Evolutionary conservation across 371 early-diverging fungal species (phyloP).

Genomic region (Coemansia sp.): DNA sequence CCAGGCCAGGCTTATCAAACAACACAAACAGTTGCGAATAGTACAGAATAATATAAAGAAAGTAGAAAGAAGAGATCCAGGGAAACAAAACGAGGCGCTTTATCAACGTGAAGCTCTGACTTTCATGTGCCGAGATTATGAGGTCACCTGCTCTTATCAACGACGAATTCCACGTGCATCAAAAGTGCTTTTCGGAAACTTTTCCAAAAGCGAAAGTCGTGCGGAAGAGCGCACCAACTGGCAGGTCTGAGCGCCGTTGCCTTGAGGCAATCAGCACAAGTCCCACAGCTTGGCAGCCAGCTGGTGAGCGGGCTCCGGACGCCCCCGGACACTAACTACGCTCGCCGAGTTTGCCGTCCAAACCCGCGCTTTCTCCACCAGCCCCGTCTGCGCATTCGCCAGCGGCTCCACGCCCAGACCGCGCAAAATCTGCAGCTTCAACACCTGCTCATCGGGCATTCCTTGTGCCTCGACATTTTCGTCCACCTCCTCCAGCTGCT

Average conservation of each 20-base stretch:
- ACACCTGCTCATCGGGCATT: conserved; percentile 22
- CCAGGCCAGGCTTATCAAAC: neutral
- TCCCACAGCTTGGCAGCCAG: conserved; percentile 46
- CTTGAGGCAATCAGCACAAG: conserved; percentile 20
- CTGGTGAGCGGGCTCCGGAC: conserved; percentile 21
- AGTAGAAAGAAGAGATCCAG: neutral
- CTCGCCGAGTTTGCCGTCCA: conserved; percentile 20
- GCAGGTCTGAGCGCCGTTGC: neutral
- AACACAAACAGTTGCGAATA: neutral
- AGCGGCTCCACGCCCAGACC: conserved; percentile 46
- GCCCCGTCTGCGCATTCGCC: conserved; percentile 8
- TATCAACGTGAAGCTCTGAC: neutral
- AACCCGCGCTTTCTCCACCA: conserved; percentile 16
- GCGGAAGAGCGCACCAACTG: neutral
- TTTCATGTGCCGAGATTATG: neutral
- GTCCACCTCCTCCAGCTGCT: conserved; percentile 11
- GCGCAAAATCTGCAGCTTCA: conserved; percentile 36
- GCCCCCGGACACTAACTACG: conserved; percentile 13
- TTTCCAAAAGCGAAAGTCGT: neutral
- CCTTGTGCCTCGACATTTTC: conserved; percentile 27
- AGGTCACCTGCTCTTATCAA: conserved; percentile 7
- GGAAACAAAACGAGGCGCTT: neutral
- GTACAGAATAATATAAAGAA: neutral
- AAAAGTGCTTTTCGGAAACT: neutral
- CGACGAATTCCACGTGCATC: neutral